These are phyloP conservation scores for Trichoderma citrinoviride DNA, from an alignment of 2,329 filamentous ascomycete species.

Conservation along the genomic window DNA sequence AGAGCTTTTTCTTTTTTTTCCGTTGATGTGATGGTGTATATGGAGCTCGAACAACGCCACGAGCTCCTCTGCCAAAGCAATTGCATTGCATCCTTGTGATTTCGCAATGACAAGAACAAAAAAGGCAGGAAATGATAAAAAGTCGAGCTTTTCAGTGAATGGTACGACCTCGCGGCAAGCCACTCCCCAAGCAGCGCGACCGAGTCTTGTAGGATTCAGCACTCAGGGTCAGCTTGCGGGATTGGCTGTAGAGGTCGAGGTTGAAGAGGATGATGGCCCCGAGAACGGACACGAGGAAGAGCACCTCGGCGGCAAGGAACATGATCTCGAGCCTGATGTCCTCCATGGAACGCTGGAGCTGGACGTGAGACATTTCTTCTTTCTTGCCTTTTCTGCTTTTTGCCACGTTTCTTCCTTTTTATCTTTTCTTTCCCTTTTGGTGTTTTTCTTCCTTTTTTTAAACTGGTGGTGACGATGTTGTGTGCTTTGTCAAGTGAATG, in stretches of 20 bases:
- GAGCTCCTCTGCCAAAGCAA: neutral
- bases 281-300: slow-evolving; percentile 36
- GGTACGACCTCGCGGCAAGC: slow-evolving; percentile 22
- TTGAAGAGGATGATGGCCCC: slow-evolving; percentile 34
- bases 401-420: too few species aligned
- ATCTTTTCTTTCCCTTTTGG: too few species aligned
- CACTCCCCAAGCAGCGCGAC: slow-evolving; percentile 24
- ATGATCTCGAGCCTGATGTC: slow-evolving; percentile 35
- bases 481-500: neutral
- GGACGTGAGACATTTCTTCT: slow-evolving; percentile 28
- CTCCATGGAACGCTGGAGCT: slow-evolving; percentile 29
- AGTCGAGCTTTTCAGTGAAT: slow-evolving; percentile 2
- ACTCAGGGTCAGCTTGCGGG: slow-evolving; percentile 18
- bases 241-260: slow-evolving; percentile 22
- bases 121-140: neutral
- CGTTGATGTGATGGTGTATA: slow-evolving; percentile 16
- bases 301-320: slow-evolving; percentile 34
- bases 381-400: too few species aligned
- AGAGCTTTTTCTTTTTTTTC: slow-evolving; percentile 22
- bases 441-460: too few species aligned
- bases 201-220: slow-evolving; percentile 24
- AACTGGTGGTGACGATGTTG: neutral
- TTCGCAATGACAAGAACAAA: slow-evolving; percentile 25
- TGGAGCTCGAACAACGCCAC: slow-evolving; percentile 16
- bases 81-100: slow-evolving; percentile 27